phyloP scores from a whole-genome alignment of 805 yeast genomes.

The Ogataea degrootiae region DNA sequence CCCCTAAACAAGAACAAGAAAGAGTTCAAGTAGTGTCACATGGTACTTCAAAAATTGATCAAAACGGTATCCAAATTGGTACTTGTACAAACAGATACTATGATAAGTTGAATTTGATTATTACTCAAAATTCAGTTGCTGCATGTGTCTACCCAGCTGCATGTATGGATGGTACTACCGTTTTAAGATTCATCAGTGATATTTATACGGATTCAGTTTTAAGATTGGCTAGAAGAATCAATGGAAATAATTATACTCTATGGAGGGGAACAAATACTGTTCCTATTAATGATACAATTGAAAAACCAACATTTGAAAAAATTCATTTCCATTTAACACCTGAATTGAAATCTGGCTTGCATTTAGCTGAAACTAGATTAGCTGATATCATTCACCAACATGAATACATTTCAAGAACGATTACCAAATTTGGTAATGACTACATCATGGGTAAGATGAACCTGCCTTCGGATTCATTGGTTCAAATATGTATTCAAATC shows the following conservation, averaged over 20 bases:
- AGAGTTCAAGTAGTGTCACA: constrained; percentile 47
- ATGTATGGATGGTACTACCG: constrained; percentile 55
- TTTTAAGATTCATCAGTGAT: constrained; percentile 51
- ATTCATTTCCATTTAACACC: constrained; percentile 37
- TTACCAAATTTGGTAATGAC: constrained; percentile 27
- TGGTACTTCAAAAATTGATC: constrained; percentile 43
- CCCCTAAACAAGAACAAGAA: constrained; percentile 44
- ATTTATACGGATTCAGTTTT: constrained; percentile 54
- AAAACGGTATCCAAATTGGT: constrained; percentile 47
- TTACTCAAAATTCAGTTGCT: constrained; percentile 52
- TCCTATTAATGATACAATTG: constrained; percentile 26
- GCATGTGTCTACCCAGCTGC: constrained; percentile 58
- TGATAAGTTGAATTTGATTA: constrained; percentile 51
- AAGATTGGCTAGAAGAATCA: constrained; percentile 52
- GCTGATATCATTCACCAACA: constrained; percentile 57
- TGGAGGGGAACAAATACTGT: constrained; percentile 41
- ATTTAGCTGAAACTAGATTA: constrained; percentile 52
- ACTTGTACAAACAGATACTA: constrained; percentile 58
- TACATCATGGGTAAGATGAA: constrained; percentile 35
- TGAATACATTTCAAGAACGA: constrained; percentile 40
- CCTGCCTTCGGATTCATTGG: constrained; percentile 44
- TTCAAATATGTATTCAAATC: constrained; percentile 50
- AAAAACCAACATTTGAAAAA: constrained; percentile 33
- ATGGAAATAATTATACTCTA: constrained; percentile 51
- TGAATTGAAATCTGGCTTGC: constrained; percentile 44